phyloP scores from a whole-genome alignment of 371 early-diverging fungal genomes.

The Actinomucor elegans region DNA sequence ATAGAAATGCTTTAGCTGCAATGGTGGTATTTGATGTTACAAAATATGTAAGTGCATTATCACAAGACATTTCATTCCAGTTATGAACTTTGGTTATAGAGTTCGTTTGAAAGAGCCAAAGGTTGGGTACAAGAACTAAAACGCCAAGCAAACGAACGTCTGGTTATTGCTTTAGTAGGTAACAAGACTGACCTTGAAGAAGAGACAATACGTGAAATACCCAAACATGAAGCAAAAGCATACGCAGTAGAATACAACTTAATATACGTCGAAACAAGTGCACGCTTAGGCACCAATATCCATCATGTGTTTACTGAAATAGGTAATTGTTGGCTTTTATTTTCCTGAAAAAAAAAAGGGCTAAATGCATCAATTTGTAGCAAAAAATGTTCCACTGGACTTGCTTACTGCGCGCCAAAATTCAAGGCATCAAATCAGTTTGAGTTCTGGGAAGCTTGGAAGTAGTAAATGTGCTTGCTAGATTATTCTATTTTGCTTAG shows the following conservation, averaged over 20 bases:
- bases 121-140: conserved; percentile 97
- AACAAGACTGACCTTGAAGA: conserved; percentile 86
- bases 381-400: background rate
- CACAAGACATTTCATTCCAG: background rate
- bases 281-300: conserved; percentile 82
- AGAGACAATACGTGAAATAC: background rate
- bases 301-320: conserved; percentile 69
- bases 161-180: conserved; percentile 94
- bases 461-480: no score
- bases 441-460: no score
- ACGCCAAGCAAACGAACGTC: conserved; percentile 89
- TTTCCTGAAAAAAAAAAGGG: no score
- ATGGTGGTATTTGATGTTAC: conserved; percentile 95
- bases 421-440: no score
- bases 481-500: no score
- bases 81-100: conserved; percentile 51
- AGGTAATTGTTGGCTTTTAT: conserved; percentile 14
- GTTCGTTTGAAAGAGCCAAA: conserved; percentile 94
- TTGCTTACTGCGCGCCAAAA: no score
- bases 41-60: conserved; percentile 62
- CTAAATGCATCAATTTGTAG: background rate
- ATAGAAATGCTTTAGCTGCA: conserved; percentile 96
- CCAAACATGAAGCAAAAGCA: conserved; percentile 66
- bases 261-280: conserved; percentile 80
- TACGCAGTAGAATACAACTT: conserved; percentile 71